Percentiles rank a stretch among this genome's conserved stretches.
phyloP scores from a whole-genome alignment of 2,329 filamentous ascomycete genomes.

The Fusarium graminum region DNA sequence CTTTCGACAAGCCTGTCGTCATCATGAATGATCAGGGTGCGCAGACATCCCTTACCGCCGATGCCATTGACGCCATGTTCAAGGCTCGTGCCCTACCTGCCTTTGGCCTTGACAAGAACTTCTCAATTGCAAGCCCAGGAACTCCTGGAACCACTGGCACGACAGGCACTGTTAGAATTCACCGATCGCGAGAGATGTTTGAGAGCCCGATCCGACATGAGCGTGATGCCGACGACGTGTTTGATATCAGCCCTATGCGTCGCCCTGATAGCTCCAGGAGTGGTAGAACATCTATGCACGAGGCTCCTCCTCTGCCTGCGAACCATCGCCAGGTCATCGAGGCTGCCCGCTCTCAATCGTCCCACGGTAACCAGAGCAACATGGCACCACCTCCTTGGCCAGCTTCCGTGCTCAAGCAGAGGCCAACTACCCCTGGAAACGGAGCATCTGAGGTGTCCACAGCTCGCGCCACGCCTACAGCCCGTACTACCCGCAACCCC shows the following conservation, averaged over 20 bases:
- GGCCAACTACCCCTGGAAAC: slow-evolving; percentile 73
- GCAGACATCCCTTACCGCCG: slow-evolving; percentile 86
- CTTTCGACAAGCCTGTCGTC: slow-evolving; percentile 62
- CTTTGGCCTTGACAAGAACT: slow-evolving; percentile 53
- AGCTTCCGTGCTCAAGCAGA: slow-evolving; percentile 74
- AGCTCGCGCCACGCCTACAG: slow-evolving; percentile 70
- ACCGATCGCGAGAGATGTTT: slow-evolving; percentile 64
- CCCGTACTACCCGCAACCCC: slow-evolving; percentile 62
- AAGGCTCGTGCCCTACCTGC: slow-evolving; percentile 55
- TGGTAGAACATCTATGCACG: slow-evolving; percentile 59
- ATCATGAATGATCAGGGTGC: slow-evolving; percentile 77
- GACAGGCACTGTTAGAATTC: slow-evolving; percentile 59
- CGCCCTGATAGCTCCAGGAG: slow-evolving; percentile 83
- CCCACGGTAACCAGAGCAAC: slow-evolving; percentile 59
- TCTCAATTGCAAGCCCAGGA: slow-evolving; percentile 54
- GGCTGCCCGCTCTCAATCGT: slow-evolving; percentile 74
- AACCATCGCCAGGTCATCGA: slow-evolving; percentile 90
- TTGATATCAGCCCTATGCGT: slow-evolving; percentile 55
- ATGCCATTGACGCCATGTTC: slow-evolving; percentile 83
- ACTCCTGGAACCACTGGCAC: slow-evolving; percentile 55
- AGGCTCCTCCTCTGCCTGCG: slow-evolving; percentile 78
- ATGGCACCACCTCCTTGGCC: slow-evolving; percentile 92
- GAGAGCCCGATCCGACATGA: slow-evolving; percentile 59
- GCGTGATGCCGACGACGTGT: slow-evolving; percentile 57
- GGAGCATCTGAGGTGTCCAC: slow-evolving; percentile 51